Percentiles rank a stretch among this genome's conserved stretches.
These are phyloP conservation scores for Ascochyta rabiei DNA, from an alignment of 2,329 filamentous ascomycete genomes.

Conservation along the genomic window DNA sequence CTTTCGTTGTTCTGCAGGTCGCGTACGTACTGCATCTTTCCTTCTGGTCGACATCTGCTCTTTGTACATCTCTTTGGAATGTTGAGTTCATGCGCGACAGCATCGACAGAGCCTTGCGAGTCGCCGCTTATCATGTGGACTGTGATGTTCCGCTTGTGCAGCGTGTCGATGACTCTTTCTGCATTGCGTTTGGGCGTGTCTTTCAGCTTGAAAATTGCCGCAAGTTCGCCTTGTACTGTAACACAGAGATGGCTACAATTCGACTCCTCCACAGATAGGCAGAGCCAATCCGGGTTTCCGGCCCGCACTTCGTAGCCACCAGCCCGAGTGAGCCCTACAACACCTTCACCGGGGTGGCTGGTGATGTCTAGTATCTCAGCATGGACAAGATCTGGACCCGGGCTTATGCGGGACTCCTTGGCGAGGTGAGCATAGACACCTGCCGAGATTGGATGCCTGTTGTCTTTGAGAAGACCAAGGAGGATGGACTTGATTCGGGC, in stretches of 20 bases:
- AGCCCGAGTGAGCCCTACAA: constrained; percentile 47
- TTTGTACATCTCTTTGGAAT: constrained; percentile 51
- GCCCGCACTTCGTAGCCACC: constrained; percentile 43
- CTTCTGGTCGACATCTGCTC: constrained; percentile 56
- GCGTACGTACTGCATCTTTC: constrained; percentile 62
- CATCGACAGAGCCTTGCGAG: constrained; percentile 55
- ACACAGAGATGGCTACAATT: constrained; percentile 43
- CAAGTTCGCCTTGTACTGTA: constrained; percentile 43
- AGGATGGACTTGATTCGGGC: constrained; percentile 31
- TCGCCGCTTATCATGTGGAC: constrained; percentile 66
- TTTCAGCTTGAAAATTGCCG: constrained; percentile 59
- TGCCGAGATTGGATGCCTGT: constrained; percentile 60
- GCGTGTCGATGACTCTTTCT: constrained; percentile 56
- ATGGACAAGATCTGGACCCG: constrained; percentile 9
- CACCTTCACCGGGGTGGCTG: constrained; percentile 52
- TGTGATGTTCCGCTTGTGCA: constrained; percentile 56
- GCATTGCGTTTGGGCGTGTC: constrained; percentile 58
- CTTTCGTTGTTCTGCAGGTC: constrained; percentile 27
- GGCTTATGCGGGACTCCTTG: constrained; percentile 8
- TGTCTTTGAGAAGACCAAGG: constrained; percentile 52
- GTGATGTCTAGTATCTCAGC: constrained; percentile 32
- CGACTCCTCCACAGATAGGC: constrained; percentile 37
- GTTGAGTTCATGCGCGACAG: constrained; percentile 50
- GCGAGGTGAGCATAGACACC: constrained; percentile 46
- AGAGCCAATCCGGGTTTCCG: constrained; percentile 58